phyloP scores from a whole-genome alignment of 345 rosid species.

The Durio zibethinus region DNA sequence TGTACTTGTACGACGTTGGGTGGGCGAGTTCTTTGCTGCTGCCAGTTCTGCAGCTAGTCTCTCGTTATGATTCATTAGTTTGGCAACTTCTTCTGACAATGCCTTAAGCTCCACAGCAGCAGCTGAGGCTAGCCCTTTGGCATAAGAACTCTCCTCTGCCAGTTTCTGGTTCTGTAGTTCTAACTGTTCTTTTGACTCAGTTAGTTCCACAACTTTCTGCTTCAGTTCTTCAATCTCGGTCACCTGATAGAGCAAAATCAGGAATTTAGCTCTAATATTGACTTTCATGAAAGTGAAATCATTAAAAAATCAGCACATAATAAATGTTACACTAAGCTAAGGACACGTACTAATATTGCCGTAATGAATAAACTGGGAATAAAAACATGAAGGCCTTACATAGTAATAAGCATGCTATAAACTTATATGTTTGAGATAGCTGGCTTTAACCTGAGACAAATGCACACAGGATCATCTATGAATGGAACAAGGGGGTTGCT shows the following conservation, averaged over 20 bases:
- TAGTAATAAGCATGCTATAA: not conserved
- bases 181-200: conserved; percentile 65
- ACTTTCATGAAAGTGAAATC: conserved; percentile 1
- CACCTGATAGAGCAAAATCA: conserved; percentile 40
- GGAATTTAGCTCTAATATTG: conserved; percentile 15
- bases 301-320: not conserved
- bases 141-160: conserved; percentile 92
- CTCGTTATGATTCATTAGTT: conserved; percentile 92
- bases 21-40: conserved; percentile 53
- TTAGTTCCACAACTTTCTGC: conserved; percentile 49
- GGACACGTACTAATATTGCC: not conserved
- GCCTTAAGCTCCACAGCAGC: conserved; percentile 99
- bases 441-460: not conserved
- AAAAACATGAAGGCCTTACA: not conserved
- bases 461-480: not conserved
- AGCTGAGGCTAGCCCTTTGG: conserved; percentile 98
- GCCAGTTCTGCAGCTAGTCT: conserved; percentile 66
- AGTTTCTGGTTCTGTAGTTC: conserved; percentile 75
- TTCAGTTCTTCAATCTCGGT: conserved; percentile 73
- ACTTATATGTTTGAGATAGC: not conserved
- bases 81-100: conserved; percentile 91
- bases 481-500: not conserved
- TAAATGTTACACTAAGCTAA: not conserved
- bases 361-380: not conserved
- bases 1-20: conserved; percentile 53